Evolutionary conservation across 371 early-diverging fungal species (phyloP).

Genomic region (Syncephalastrum monosporum): DNA sequence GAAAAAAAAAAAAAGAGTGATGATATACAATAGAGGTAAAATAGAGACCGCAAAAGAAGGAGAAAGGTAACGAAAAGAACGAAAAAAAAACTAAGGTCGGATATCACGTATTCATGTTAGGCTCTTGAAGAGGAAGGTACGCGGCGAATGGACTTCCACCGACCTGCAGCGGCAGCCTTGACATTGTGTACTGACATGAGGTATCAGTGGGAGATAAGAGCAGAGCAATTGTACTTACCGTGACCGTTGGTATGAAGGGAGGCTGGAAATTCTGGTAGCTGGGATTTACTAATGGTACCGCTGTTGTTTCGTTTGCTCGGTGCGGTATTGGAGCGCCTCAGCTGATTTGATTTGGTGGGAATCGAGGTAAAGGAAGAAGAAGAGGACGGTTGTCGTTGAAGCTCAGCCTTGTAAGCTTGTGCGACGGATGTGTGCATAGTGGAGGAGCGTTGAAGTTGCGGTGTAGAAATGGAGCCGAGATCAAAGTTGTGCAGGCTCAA

Average conservation of each 20-base stretch:
- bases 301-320: conserved; percentile 22
- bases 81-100: too few species aligned
- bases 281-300: conserved; percentile 3
- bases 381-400: background rate
- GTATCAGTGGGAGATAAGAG: background rate
- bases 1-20: too few species aligned
- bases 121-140: background rate
- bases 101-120: too few species aligned
- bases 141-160: conserved; percentile 17
- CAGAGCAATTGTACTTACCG: background rate
- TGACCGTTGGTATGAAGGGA: background rate
- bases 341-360: background rate
- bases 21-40: too few species aligned
- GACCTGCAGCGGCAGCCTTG: conserved; percentile 7
- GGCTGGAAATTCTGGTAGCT: conserved; percentile 1
- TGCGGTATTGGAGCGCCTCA: conserved; percentile 19
- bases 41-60: too few species aligned
- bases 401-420: too few species aligned
- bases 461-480: conserved; percentile 5
- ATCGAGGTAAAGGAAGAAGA: conserved; percentile 1
- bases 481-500: conserved; percentile 5
- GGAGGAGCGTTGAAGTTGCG: conserved; percentile 5
- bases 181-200: background rate
- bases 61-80: too few species aligned
- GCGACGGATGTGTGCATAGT: background rate